A percentile compares a stretch with the other conserved stretches of the same genome.
These are phyloP conservation scores for Hylodesmum podocarpum DNA, from an alignment of 306 rosid species.

Conservation along the genomic window DNA sequence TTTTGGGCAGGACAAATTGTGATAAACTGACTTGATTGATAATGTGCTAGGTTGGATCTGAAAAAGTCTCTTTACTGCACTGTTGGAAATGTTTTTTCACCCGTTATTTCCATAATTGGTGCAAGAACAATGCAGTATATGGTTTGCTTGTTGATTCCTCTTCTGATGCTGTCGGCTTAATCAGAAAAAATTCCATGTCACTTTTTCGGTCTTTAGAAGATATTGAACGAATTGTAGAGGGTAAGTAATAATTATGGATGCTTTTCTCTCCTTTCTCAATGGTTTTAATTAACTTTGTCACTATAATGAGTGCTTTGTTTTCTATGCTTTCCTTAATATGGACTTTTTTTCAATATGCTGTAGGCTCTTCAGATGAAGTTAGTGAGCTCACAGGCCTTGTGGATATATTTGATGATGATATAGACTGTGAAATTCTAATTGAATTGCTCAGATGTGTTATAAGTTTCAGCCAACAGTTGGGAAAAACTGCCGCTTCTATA, in stretches of 20 bases:
- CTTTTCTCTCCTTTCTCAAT: background rate
- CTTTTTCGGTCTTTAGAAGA: slow-evolving; percentile 79
- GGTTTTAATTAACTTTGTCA: slow-evolving; percentile 9
- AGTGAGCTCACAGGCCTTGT: slow-evolving; percentile 49
- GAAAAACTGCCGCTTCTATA: slow-evolving; percentile 74
- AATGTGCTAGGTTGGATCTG: slow-evolving; percentile 61
- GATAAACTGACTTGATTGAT: slow-evolving; percentile 29
- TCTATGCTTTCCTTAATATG: background rate
- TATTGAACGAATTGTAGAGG: slow-evolving; percentile 74
- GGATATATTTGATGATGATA: slow-evolving; percentile 52
- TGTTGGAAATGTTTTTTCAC: slow-evolving; percentile 79
- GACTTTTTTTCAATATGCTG: slow-evolving; percentile 20
- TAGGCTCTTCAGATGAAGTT: slow-evolving; percentile 70
- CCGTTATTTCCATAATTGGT: slow-evolving; percentile 78
- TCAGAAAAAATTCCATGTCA: slow-evolving; percentile 76
- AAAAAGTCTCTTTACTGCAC: slow-evolving; percentile 56
- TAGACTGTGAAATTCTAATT: slow-evolving; percentile 54
- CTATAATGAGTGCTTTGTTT: background rate
- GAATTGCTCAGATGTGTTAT: slow-evolving; percentile 71
- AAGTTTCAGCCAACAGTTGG: slow-evolving; percentile 72
- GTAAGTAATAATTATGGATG: slow-evolving; percentile 48
- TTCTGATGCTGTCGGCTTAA: slow-evolving; percentile 63
- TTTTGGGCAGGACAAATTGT: background rate
- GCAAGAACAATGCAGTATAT: slow-evolving; percentile 73
- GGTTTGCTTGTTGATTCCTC: slow-evolving; percentile 71